Evolutionary conservation across 2,329 filamentous ascomycete genomes (phyloP), one percentile per base, ranked within the genome.

Genomic region (Paradendryphiella salina): DNA sequence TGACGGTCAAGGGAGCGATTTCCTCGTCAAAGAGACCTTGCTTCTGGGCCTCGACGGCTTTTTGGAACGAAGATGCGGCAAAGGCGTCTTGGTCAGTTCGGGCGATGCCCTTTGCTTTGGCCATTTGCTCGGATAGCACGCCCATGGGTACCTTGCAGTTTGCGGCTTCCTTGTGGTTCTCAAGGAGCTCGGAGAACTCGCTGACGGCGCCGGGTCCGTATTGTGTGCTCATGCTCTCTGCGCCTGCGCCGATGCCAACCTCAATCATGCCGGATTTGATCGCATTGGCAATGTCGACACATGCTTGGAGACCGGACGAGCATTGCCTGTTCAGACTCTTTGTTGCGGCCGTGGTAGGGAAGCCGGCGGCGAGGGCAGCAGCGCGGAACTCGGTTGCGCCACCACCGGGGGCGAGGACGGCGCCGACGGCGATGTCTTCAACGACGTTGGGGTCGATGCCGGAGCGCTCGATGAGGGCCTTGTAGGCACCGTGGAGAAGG

Each of bases 81-180:
- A 97, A 99, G n/a, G 84, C 84, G 73, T 99, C 94, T 76, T 97
- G 94, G 44, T 82, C 78, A 9, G 80, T 77, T 55, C 94, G 87
- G 50, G 79, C 69, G 69, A 97, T 84, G 52, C 82, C 80, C 66
- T 87, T 85, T 72, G 91, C 90, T 76, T 90, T 88, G 63, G 93
- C 94, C 93, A 97, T 96, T 69, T 93, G 76, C 77, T 99, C 94
- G 21, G 90, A 96, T 41, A 97, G 81, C 9, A 91, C 83, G 65
- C 93, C 93, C 94, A 97, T 97, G 73, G 91, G 87, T 3, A 97
- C 93, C 79, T 96, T 96, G 85, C 94, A 99, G 82, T 96, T 95
- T 67, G 88, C 88, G 18, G 92, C 83, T 71, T 94, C 87, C 59
- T 85, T 82, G 79, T 93, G 83, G 65, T 79, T 83, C 71, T 96